Conservation (phyloP, 2,329 filamentous ascomycete genomes). For the Aciculosporium take region DNA sequence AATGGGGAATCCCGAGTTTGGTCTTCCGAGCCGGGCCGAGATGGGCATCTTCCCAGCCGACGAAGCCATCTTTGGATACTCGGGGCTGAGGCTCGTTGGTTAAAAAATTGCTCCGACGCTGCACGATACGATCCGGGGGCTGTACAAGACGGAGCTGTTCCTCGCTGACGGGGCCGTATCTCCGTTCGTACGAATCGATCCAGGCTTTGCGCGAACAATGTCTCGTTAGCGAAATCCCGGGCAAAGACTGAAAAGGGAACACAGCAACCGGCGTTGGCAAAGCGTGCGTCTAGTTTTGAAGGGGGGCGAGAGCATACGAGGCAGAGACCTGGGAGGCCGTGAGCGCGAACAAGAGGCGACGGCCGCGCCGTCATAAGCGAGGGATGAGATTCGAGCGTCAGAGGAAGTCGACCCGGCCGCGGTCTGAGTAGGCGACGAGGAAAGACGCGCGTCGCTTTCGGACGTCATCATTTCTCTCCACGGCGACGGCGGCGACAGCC, state of each 20-base stretch:
- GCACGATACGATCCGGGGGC: constrained; percentile 23
- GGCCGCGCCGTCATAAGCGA: constrained; percentile 6
- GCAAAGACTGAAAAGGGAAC: not conserved
- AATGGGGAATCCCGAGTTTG: constrained; percentile 26
- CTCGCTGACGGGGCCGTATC: constrained; percentile 23
- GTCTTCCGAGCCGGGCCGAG: constrained; percentile 20
- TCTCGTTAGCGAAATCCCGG: constrained; percentile 16
- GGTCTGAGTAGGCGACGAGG: constrained; percentile 8
- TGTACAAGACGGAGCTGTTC: constrained; percentile 26
- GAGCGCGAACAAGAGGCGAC: constrained; percentile 10
- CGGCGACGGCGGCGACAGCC: not conserved
- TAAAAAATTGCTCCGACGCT: constrained; percentile 27
- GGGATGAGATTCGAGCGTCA: constrained; percentile 4
- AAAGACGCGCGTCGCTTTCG: constrained; percentile 4
- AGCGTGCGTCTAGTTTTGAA: too few relatives aligned
- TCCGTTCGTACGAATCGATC: constrained; percentile 33
- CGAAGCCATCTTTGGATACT: constrained; percentile 34
- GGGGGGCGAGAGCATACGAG: constrained; percentile 11
- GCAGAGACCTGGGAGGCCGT: constrained; percentile 16
- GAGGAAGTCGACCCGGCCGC: constrained; percentile 7
- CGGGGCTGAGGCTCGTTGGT: constrained; percentile 26
- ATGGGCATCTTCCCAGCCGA: constrained; percentile 26
- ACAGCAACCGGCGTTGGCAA: too few relatives aligned
- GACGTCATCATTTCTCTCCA: constrained; percentile 1
- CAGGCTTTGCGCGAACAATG: constrained; percentile 32